Conservation (phyloP, 805 yeast genomes). For the Pachysolen tannophilus region DNA sequence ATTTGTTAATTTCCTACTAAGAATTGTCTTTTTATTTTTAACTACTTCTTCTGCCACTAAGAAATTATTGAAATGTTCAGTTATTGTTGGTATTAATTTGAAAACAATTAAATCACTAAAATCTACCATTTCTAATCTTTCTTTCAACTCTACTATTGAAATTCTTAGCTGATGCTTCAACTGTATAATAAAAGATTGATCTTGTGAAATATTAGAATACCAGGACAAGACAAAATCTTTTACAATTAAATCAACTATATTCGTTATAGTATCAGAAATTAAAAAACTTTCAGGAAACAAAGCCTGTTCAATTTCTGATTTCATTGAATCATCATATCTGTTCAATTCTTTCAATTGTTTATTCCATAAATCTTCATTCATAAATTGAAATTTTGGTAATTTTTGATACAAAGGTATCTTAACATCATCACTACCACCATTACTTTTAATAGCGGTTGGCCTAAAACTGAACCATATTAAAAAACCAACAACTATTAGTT, state of each 20-base stretch:
- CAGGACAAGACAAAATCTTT: conserved; percentile 50
- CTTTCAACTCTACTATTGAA: conserved; percentile 33
- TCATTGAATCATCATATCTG: conserved; percentile 8
- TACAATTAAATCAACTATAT: conserved; percentile 38
- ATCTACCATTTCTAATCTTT: conserved; percentile 37
- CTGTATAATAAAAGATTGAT: conserved; percentile 30
- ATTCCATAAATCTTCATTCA: conserved; percentile 22
- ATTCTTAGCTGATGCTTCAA: conserved; percentile 35
- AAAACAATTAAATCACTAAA: conserved; percentile 49
- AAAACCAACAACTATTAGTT: too few relatives aligned
- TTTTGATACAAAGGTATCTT: not conserved
- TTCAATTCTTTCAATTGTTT: conserved; percentile 13
- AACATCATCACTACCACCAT: too few relatives aligned
- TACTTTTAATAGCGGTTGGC: too few relatives aligned
- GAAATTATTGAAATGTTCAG: conserved; percentile 53
- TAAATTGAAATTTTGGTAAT: conserved; percentile 20
- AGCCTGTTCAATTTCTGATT: conserved; percentile 12
- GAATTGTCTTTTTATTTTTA: conserved; percentile 16
- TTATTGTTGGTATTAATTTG: conserved; percentile 53
- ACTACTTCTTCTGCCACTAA: conserved; percentile 32
- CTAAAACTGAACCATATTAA: too few relatives aligned
- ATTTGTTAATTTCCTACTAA: conserved; percentile 13
- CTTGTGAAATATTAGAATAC: conserved; percentile 40
- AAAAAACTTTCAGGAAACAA: conserved; percentile 40
- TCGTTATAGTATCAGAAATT: conserved; percentile 45